A percentile compares a stretch with the other conserved stretches of the same genome.
These are phyloP conservation scores for Quercus suber DNA, from an alignment of 306 rosid species.

Conservation along the genomic window DNA sequence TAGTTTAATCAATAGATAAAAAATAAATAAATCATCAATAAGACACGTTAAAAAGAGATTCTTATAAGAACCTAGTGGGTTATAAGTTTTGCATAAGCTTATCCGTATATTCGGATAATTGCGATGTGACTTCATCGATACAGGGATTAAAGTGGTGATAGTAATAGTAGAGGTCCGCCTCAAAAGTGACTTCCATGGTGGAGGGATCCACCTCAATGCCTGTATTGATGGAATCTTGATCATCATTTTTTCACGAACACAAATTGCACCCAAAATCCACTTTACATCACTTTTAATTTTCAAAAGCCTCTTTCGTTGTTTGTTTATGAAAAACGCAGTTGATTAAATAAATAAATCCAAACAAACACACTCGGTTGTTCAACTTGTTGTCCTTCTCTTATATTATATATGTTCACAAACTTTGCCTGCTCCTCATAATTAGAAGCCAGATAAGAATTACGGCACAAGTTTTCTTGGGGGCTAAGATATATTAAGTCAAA, in stretches of 20 bases:
- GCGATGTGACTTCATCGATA: not conserved
- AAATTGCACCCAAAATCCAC: not conserved
- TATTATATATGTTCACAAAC: not conserved
- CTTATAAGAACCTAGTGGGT: slow-evolving; percentile 22
- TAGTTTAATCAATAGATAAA: too few relatives aligned
- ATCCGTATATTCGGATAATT: not conserved
- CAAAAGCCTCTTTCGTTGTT: not conserved
- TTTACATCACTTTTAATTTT: not conserved
- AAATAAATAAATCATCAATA: not conserved
- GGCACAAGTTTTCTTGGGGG: not conserved
- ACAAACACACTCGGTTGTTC: not conserved
- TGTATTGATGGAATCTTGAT: slow-evolving; percentile 12
- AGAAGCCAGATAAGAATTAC: not conserved
- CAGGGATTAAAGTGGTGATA: not conserved
- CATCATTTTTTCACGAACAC: slow-evolving; percentile 7
- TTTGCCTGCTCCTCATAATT: not conserved
- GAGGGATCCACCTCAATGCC: not conserved
- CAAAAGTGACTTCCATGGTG: not conserved
- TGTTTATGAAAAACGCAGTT: not conserved
- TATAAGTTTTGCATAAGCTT: not conserved
- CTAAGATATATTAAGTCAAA: not conserved
- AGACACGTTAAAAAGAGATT: not conserved
- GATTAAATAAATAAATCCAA: not conserved
- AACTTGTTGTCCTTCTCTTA: too few relatives aligned
- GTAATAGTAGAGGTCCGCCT: not conserved